Evolutionary conservation across 2,329 filamentous ascomycete species (phyloP).

Genomic region (Lasiodiplodia sp.): DNA sequence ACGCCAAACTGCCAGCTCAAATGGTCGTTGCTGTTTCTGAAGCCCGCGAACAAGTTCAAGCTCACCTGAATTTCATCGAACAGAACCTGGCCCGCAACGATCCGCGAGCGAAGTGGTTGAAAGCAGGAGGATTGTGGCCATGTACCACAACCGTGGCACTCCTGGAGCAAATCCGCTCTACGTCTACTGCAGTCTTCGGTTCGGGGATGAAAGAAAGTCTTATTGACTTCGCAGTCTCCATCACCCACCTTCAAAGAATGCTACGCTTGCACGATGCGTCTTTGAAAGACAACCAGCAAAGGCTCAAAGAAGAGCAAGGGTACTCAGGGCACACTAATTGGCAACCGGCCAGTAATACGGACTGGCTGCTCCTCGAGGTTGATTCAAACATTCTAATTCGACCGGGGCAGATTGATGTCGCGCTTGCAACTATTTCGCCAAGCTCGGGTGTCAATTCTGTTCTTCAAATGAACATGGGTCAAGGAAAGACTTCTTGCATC

Average conservation of each 20-base stretch:
- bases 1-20: not conserved
- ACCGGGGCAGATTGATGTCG: slow-evolving; percentile 67
- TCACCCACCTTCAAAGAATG: slow-evolving; percentile 57
- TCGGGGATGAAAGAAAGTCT: slow-evolving; percentile 50
- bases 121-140: slow-evolving; percentile 33
- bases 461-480: slow-evolving; percentile 72
- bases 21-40: not conserved
- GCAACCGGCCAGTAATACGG: slow-evolving; percentile 60
- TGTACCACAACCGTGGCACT: slow-evolving; percentile 37
- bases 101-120: slow-evolving; percentile 35
- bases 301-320: slow-evolving; percentile 51
- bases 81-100: not conserved
- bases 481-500: slow-evolving; percentile 72
- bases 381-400: slow-evolving; percentile 70
- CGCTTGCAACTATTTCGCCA: slow-evolving; percentile 65
- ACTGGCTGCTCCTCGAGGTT: slow-evolving; percentile 73
- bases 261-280: slow-evolving; percentile 51
- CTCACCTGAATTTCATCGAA: not conserved
- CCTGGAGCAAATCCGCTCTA: slow-evolving; percentile 57
- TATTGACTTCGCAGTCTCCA: slow-evolving; percentile 52
- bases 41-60: not conserved
- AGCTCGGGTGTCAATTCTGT: slow-evolving; percentile 63
- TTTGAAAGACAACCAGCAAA: slow-evolving; percentile 36
- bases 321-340: slow-evolving; percentile 64
- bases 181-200: slow-evolving; percentile 41